Evolutionary conservation across 192 early-diverging fungal species (phyloP).

Genomic region (Coemansia aciculifera): DNA sequence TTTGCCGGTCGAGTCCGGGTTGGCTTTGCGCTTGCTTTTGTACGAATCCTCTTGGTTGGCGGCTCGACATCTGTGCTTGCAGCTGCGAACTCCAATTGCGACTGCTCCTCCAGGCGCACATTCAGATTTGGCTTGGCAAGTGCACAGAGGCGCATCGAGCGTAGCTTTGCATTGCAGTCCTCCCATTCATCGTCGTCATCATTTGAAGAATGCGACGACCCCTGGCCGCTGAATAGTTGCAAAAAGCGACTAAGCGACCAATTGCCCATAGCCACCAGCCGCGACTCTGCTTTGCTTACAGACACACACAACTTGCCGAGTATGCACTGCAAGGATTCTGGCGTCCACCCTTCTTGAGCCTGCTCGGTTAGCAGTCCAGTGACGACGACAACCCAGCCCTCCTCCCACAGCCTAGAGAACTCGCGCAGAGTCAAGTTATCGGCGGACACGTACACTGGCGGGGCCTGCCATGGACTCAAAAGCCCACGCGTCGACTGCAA

Average conservation of each 20-base stretch:
- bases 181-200: background rate
- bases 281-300: conserved; percentile 1
- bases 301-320: conserved; percentile 11
- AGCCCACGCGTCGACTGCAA: background rate
- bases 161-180: background rate
- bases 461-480: conserved; percentile 16
- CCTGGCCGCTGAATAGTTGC: conserved; percentile 7
- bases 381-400: conserved; percentile 33
- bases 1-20: background rate
- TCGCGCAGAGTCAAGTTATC: conserved; percentile 31
- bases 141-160: conserved; percentile 13
- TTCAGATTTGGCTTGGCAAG: conserved; percentile 5
- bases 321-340: conserved; percentile 6
- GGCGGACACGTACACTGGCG: conserved; percentile 24
- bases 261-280: background rate
- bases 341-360: conserved; percentile 11
- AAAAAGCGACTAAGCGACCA: conserved; percentile 25
- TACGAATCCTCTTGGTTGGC: background rate
- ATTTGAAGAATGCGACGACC: background rate
- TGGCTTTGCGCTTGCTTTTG: background rate
- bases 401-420: conserved; percentile 35
- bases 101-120: background rate
- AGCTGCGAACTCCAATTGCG: background rate
- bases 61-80: background rate
- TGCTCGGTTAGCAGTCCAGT: conserved; percentile 18